Conservation (phyloP, 163 green algal genomes). For the Volvox carteri region DNA sequence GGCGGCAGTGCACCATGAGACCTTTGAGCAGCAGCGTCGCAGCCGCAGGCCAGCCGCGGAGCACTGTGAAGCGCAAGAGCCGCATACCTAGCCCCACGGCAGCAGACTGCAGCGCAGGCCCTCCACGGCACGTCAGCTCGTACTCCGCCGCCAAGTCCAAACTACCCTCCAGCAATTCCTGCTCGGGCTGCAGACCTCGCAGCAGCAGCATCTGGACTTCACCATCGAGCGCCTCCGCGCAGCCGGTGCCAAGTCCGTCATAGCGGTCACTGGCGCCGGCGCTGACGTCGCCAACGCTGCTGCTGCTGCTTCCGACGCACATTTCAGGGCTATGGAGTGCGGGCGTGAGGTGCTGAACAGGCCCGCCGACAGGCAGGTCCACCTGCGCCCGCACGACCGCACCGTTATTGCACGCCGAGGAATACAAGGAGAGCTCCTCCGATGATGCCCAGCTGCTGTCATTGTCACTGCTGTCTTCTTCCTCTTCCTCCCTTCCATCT, state of each 20-base stretch:
- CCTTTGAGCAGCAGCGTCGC: slow-evolving; percentile 32
- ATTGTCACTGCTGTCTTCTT: neutral
- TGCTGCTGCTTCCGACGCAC: too few relatives aligned
- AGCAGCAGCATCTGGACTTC: slow-evolving; percentile 36
- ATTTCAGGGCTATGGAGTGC: too few relatives aligned
- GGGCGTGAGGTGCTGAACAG: too few relatives aligned
- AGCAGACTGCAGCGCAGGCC: slow-evolving; percentile 13
- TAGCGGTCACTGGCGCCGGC: neutral
- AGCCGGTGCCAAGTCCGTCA: neutral
- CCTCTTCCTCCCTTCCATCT: neutral
- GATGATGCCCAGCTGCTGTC: slow-evolving; percentile 17
- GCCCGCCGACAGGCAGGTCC: too few relatives aligned
- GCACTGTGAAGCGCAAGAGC: slow-evolving; percentile 34
- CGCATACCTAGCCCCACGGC: slow-evolving; percentile 30
- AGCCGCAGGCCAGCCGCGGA: slow-evolving; percentile 35
- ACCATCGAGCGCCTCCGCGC: neutral
- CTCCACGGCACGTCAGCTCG: neutral
- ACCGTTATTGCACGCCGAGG: too few relatives aligned
- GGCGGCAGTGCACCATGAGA: slow-evolving; percentile 40
- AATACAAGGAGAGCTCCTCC: too few relatives aligned
- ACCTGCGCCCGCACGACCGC: too few relatives aligned
- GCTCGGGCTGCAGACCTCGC: neutral
- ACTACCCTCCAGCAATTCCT: slow-evolving; percentile 25
- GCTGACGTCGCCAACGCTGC: neutral
- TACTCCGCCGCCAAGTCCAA: slow-evolving; percentile 38